Base-by-base conservation (phyloP, 2,329 filamentous ascomycete species). In the Endoconidiophora polonica region DNA sequence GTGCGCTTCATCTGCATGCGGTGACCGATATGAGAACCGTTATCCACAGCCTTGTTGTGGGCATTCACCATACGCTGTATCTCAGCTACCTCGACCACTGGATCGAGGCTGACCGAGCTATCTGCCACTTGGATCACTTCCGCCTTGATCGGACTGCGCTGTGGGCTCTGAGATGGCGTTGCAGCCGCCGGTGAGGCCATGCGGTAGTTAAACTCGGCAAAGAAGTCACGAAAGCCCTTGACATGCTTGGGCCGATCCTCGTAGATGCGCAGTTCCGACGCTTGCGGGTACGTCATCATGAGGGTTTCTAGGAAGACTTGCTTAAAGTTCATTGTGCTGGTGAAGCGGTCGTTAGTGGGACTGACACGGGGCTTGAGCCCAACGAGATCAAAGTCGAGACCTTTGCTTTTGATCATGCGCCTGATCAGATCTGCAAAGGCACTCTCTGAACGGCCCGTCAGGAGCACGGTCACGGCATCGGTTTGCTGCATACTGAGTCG, bases 51-150 rank as follows among this genome's bases (percentile, higher is more conserved):
- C 3, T 68, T 65, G 62, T 96, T 98, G 68, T 96, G 90, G 18
- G 75, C 71, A 61, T 94, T 90, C 65, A 96, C 81, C 70, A 95
- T 81, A 56, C 82, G 80, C 65, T 95, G 88, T 12, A 96, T 77
- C 62, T 90, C 82, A 14, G 83, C 80, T 36, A 88, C 75, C 66
- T 95, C 88, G 16, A 75, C 70, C 33, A 87, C 74, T 1, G 87
- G 86, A 56, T 91, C 79, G 33, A 95, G 74, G 46, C 71, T 77
- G 4, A 77, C 83, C 24, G 78, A 76, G 52, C 77, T 73, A 61
- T 95, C 87, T 2, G 79, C 73, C 12, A 98, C 88, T 60, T 90
- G 86, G 20, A 96, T 74, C 18, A 96, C 87, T 61, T 94, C 86
- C 33, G 82, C 79, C 6, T 63, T 68, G 55, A 96, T 79, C 14